Conservation (phyloP, 2,329 filamentous ascomycete species). For the Falciphora oryzae region DNA sequence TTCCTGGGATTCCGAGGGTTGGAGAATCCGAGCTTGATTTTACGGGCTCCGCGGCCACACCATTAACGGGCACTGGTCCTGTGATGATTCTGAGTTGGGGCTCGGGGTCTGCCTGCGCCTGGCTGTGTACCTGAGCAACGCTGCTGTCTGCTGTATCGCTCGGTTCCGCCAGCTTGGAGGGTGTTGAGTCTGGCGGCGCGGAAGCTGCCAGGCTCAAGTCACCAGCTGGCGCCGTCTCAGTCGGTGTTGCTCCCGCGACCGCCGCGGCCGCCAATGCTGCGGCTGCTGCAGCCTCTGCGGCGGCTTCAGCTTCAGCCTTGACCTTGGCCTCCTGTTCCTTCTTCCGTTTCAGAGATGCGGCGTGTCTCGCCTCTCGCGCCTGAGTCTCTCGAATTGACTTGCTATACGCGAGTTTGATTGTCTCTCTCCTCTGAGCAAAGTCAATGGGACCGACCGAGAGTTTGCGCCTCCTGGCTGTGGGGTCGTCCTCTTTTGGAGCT, state of each 20-base stretch:
- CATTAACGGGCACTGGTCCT: not conserved
- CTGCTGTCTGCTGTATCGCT: not conserved
- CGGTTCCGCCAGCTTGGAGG: not conserved
- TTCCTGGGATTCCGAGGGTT: slow-evolving; percentile 60
- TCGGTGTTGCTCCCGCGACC: not conserved
- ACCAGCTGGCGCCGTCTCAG: not conserved
- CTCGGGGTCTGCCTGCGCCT: not conserved
- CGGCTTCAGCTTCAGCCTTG: slow-evolving; percentile 33
- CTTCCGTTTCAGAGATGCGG: slow-evolving; percentile 47
- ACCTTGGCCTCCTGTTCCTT: slow-evolving; percentile 44
- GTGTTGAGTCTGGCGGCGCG: not conserved
- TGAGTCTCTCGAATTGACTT: slow-evolving; percentile 74
- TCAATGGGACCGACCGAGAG: slow-evolving; percentile 69
- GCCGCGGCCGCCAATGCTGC: slow-evolving; percentile 13
- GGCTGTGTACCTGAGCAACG: not conserved
- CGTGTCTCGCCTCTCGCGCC: slow-evolving; percentile 48
- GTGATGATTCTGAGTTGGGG: not conserved
- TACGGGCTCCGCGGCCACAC: slow-evolving; percentile 4
- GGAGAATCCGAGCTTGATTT: slow-evolving; percentile 48
- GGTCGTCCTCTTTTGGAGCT: slow-evolving; percentile 30
- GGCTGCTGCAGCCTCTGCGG: slow-evolving; percentile 19
- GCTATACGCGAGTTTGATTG: slow-evolving; percentile 79
- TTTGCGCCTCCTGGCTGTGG: slow-evolving; percentile 40
- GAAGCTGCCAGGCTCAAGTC: not conserved
- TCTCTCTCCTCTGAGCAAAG: slow-evolving; percentile 74